Evolutionary conservation across 2,329 filamentous ascomycete genomes (phyloP), one percentile per base, ranked within the genome.

Genomic region (Huntiella savannae): DNA sequence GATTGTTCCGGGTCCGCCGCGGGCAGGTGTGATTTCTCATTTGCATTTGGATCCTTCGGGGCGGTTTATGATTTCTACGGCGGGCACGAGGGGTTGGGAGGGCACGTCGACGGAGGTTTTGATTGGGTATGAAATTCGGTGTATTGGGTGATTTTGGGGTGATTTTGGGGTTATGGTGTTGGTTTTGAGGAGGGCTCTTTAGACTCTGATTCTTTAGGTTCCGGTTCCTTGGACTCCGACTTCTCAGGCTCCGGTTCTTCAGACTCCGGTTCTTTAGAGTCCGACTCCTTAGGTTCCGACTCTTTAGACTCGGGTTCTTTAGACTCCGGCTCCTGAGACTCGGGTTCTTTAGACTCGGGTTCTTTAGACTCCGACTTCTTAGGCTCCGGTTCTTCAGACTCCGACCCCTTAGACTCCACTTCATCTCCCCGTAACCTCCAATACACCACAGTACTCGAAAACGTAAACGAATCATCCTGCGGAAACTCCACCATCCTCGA

Each of bases 41-140:
- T 64, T 96, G 7, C 91, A 88, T 56, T 69, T 95, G 40, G 91
- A 98, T 59, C 82, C 82, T 4, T 82, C 84, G 0, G 88, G 84
- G 58, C 72, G 77, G 13, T 96, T 87, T 58, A 88, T 98, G 80
- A 73, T 98, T 33, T 88, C 83, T 2, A 83, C 85, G 0, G 87
- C 84, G 4, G 91, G 91, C 0, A 96, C 91, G 51, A 68, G 91
- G 51, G 91, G 91, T 1, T 98, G 91, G 91, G 91, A 96, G 60
- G 91, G 91, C 1, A 77, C 73, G 15, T 79, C 73, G 33, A 96
- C 91, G 0, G 91, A 98, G 63, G 85, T 91, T 0, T 60, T 98
- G 50, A 75, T 98, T 46, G 91, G 91, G 12, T 98, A 98, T 61
- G 91, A 98, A 63, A 94, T 98, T 47, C 19, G 40, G 35, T 46